Conservation (phyloP, 495 filamentous ascomycete genomes). For the Aspergillus conjunctus region DNA sequence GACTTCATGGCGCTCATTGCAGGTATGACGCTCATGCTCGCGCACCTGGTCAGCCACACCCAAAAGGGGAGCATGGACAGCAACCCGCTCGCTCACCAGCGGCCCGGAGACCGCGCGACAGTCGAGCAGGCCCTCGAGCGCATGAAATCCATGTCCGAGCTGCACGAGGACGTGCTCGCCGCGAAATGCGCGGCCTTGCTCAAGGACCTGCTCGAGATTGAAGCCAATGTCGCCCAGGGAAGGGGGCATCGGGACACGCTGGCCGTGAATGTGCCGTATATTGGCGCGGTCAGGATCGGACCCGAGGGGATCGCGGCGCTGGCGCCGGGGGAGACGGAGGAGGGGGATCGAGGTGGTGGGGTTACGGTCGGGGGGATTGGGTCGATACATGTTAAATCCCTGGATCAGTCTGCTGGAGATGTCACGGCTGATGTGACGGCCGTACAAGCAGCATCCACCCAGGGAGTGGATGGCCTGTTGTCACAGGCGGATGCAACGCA, state of each 20-base stretch:
- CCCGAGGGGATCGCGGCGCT: background rate
- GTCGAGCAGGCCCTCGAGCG: constrained; percentile 43
- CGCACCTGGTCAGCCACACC: constrained; percentile 30
- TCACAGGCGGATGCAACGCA: background rate
- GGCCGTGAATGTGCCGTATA: constrained; percentile 1
- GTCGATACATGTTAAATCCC: background rate
- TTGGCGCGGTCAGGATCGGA: constrained; percentile 1
- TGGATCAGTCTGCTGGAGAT: background rate
- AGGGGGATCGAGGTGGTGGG: background rate
- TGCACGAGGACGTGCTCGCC: constrained; percentile 7
- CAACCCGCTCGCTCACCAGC: constrained; percentile 42
- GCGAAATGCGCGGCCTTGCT: constrained; percentile 7
- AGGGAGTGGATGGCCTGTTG: background rate
- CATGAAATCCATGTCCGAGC: constrained; percentile 33
- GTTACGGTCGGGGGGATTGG: background rate
- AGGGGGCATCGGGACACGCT: constrained; percentile 7
- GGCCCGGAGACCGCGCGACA: constrained; percentile 42
- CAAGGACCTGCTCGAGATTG: constrained; percentile 29
- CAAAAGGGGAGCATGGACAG: constrained; percentile 18
- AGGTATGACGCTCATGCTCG: constrained; percentile 37
- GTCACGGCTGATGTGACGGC: background rate
- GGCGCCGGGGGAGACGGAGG: background rate
- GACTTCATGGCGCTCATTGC: constrained; percentile 55
- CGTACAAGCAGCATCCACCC: background rate
- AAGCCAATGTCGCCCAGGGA: constrained; percentile 24